Evolutionary conservation across 495 filamentous ascomycete genomes (phyloP), one percentile per base, ranked within the genome.

Genomic region (Talaromyces liani): DNA sequence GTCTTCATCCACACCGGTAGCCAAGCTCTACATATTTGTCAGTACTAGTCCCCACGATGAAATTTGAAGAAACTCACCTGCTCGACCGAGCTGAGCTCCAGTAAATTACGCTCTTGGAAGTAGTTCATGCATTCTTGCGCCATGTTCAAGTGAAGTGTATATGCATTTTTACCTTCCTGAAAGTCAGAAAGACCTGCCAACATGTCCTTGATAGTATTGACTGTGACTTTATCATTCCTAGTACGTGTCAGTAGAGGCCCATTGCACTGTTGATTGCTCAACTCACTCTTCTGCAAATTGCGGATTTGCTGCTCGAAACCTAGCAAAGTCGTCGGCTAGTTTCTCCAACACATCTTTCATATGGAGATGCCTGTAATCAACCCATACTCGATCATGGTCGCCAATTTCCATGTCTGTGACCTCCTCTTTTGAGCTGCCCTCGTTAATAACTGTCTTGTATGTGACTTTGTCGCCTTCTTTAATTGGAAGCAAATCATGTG

Each of bases 331-430:
- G 41, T 85, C 82, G 79, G 93, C 94, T 62, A 98, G 77, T 73
- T 91, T 96, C 65, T 91, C 92, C 66, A 98, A 91, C 9, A 96
- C 93, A 72, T 98, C 94, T 72, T 94, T 96, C 95, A 98, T 98
- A 71, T 98, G 94, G 63, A 87, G 80, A 74, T 98, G 94, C 56
- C 95, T 82, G 66, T 96, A 96, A 61, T 91, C 88, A 16, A 96
- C 85, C 94, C 94, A 98, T 31, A 98, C 87, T 66, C 85, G 88
- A 72, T 98, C 94, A 57, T 92, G 87, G 51, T 98, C 94, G 33
- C 79, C 80, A 57, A 98, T 89, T 64, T 93, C 89, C 82, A 96
- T 88, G 16, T 97, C 92, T 74, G 96, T 97, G 58, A 87, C 80
- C 66, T 94, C 85, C 45, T 87, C 84, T 56, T 86, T 82, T 0